Evolutionary conservation across 257 asterid species (phyloP), one percentile per base, ranked within the genome.

Genomic region (Thymus mandschuricus): DNA sequence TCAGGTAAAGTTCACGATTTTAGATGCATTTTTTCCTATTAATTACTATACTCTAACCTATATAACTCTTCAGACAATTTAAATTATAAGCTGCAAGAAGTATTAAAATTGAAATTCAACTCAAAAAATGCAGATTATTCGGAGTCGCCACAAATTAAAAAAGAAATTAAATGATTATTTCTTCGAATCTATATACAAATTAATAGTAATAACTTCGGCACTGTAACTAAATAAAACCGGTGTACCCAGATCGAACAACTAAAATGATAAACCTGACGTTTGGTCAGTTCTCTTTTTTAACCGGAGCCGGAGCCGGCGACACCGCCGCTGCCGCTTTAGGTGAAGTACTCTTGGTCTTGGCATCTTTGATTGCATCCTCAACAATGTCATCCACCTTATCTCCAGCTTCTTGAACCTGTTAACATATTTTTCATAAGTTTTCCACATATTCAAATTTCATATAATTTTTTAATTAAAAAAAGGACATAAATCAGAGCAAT

Each of bases 391-490:
- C 84, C 73, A 85, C 64, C 4, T 82, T 64, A 10, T 85, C 87
- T 64, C 76, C 87, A 13, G 71, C 81, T 68, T 80, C 90, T 50
- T 85, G 87, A 71, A 79, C 86, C 90, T 85, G 84, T 29, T 35
- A 29, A 46, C n/a, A 49, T 7, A 50, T 45, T 75, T 64, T 9
- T 3, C 38, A 33, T 27, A 40, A 30, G 64, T 66, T 35, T 3
- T 50, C 2, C 3, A 52, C 0, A 15, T 65, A n/a, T 2, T 57
- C 2, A 59, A 62, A 7, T 70, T 11, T 46, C 31, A 34, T 34
- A 13, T 34, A 38, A 35, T 27, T 2, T 49, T 2, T 30, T 15
- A 61, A 5, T 58, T 4, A 4, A 2, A 10, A 10, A 28, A 52
- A 4, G 41, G 41, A 38, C 41, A 4, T 38, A 38, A 38, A 0